Base-by-base conservation (phyloP, 305 asterid genomes). In the Caryopteris hybrid region DNA sequence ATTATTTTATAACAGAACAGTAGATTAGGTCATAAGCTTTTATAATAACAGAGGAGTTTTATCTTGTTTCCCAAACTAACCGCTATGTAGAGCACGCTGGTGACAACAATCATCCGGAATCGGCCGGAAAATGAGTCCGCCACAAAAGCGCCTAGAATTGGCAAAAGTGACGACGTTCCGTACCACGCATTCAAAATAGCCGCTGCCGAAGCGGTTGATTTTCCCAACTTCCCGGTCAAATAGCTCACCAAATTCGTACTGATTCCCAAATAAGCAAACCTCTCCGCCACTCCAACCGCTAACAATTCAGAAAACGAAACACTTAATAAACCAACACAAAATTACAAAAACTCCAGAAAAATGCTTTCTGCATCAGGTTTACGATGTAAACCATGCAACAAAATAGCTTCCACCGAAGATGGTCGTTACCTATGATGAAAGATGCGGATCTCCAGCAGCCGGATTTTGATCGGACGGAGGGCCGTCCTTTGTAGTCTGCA, bases 251-350 rank as follows among this genome's bases (percentile, higher is more conserved):
- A 18, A 34, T 78, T 78, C 47, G 64, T 10, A 20, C 77, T 48
- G 47, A 74, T 63, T 1, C 83, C 83, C 1, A 25, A 74, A 54
- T 71, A 79, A 3, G 80, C 76, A 45, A 74, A 74, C 53, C 78
- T 74, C 59, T 68, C 73, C 59, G 66, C 73, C 64, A 68, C 66
- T 33, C 58, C 73, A 18, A 68, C 66, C 14, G 58, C 73, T 68
- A 68, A 2, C 56, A 43, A 12, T 17, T 14, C 6, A n/a, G 29
- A 10, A 23, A 10, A 42, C 31, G 4, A n/a, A n/a, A n/a, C n/a
- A n/a, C n/a, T n/a, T n/a, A n/a, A n/a, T n/a, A n/a, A n/a, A n/a
- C n/a, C n/a, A n/a, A n/a, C n/a, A n/a, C n/a, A n/a, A n/a, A n/a
- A n/a, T n/a, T n/a, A n/a, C n/a, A n/a, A n/a, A n/a, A n/a, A n/a